Evolutionary conservation across 495 filamentous ascomycete species (phyloP).

Genomic region (Penicillium antarcticum): DNA sequence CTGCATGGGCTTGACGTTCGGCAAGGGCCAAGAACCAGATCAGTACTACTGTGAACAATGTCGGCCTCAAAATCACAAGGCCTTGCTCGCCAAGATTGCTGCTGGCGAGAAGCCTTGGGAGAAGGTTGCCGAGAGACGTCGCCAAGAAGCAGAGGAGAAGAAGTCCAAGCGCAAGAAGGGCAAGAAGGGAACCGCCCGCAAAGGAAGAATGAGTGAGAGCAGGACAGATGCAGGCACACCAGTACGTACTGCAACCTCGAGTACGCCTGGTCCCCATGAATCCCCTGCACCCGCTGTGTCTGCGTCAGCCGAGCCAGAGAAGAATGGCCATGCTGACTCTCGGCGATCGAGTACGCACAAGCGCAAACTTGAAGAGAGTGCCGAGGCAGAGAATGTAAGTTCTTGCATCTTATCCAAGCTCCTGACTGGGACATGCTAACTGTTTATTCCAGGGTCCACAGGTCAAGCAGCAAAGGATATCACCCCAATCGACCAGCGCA

Average conservation of each 20-base stretch:
- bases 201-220: slow-evolving; percentile 39
- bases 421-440: slow-evolving; percentile 5
- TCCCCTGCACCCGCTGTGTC: slow-evolving; percentile 19
- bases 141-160: slow-evolving; percentile 48
- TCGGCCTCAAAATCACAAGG: slow-evolving; percentile 74
- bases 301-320: slow-evolving; percentile 30
- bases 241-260: slow-evolving; percentile 26
- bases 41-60: slow-evolving; percentile 91
- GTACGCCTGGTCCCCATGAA: slow-evolving; percentile 24
- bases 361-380: slow-evolving; percentile 42
- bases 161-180: slow-evolving; percentile 46
- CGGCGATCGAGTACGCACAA: slow-evolving; percentile 37
- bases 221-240: slow-evolving; percentile 36
- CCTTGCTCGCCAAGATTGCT: slow-evolving; percentile 66
- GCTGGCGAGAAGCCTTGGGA: slow-evolving; percentile 88
- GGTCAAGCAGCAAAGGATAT: slow-evolving; percentile 38
- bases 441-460: slow-evolving; percentile 32
- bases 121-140: slow-evolving; percentile 53
- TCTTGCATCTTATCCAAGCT: not conserved
- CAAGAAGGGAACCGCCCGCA: slow-evolving; percentile 40
- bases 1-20: slow-evolving; percentile 83
- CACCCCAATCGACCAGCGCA: slow-evolving; percentile 20
- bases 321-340: slow-evolving; percentile 29
- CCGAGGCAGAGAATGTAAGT: slow-evolving; percentile 36
- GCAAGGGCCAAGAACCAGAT: slow-evolving; percentile 67